Percentiles rank a stretch among this genome's conserved stretches.
phyloP scores from a whole-genome alignment of 768 basidiomycete species.

The Russula foetens region DNA sequence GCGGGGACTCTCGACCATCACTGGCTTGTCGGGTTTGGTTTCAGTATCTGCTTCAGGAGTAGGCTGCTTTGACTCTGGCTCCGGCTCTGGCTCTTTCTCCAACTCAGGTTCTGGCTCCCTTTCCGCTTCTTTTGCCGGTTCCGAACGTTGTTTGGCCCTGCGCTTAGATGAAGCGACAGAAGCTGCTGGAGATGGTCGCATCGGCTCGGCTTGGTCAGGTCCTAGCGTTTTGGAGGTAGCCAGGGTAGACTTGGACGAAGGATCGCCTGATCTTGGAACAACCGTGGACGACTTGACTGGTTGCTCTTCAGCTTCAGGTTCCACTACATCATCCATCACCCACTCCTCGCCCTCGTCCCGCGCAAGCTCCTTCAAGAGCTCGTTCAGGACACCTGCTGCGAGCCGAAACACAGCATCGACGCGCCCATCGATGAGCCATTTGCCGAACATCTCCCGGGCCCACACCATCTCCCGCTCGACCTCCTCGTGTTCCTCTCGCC shows the following conservation, averaged over 20 bases:
- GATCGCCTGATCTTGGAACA: background rate
- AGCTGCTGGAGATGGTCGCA: background rate
- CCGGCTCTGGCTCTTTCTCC: background rate
- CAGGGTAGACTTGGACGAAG: conserved; percentile 1
- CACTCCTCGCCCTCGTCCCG: conserved; percentile 18
- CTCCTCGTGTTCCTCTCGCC: conserved; percentile 13
- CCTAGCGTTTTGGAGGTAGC: conserved; percentile 4
- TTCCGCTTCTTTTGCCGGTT: background rate
- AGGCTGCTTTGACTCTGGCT: background rate
- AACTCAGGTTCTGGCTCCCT: background rate
- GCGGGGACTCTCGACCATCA: background rate
- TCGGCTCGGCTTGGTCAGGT: background rate
- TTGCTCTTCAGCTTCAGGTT: background rate
- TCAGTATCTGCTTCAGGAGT: background rate
- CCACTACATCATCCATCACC: conserved; percentile 6
- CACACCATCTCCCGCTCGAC: conserved; percentile 18
- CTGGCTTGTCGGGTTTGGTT: background rate
- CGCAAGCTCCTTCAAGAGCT: conserved; percentile 14
- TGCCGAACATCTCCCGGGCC: conserved; percentile 18
- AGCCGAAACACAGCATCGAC: conserved; percentile 18
- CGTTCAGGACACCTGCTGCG: conserved; percentile 13
- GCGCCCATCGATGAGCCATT: conserved; percentile 15
- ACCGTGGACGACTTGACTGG: background rate
- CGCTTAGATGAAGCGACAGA: conserved; percentile 7
- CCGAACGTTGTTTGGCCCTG: background rate